Evolutionary conservation across 2,329 filamentous ascomycete species (phyloP), one percentile per base, ranked within the genome.

Genomic region (Knoxdaviesia proteae): DNA sequence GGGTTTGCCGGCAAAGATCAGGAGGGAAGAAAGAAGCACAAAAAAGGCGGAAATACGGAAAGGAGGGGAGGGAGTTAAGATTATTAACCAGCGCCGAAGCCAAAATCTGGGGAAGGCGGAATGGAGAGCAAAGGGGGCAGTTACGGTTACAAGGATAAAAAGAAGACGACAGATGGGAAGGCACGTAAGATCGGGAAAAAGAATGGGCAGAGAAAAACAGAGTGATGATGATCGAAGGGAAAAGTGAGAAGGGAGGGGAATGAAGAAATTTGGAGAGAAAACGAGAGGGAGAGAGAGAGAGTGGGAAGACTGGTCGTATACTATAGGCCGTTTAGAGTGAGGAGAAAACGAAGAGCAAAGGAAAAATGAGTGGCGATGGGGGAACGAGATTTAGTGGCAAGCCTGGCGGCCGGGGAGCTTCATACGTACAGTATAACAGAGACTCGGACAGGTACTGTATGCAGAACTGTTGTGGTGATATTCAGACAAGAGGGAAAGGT

Each of bases 251-350:
- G 11, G 37, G 29, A 42, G 10, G 29, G 6, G 10, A 32, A n/a
- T 36, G 36, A 36, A 39, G 7, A 36, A 38, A 44, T 32, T 34
- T 46, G 42, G 47, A 47, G 47, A 48, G 48, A 41, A 46, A 45
- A 49, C 48, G 48, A 49, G 50, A 47, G 50, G 49, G 50, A 48
- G 48, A 50, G 42, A 47, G 46, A 47, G 49, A 49, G 45, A 49
- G 44, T 39, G 46, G 44, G 46, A 49, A 40, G 42, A 46, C n/a
- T n/a, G n/a, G n/a, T n/a, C n/a, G n/a, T n/a, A n/a, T n/a, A n/a
- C n/a, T n/a, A n/a, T n/a, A 20, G 20, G 20, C 20, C 20, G 20
- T 20, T 20, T 20, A 20, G 20, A 20, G 20, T 20, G 20, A 20
- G 20, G 20, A 20, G 20, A 20, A 20, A 20, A 20, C 20, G 20